Conservation (phyloP, 345 rosid species). For the Gossypioides kirkii region DNA sequence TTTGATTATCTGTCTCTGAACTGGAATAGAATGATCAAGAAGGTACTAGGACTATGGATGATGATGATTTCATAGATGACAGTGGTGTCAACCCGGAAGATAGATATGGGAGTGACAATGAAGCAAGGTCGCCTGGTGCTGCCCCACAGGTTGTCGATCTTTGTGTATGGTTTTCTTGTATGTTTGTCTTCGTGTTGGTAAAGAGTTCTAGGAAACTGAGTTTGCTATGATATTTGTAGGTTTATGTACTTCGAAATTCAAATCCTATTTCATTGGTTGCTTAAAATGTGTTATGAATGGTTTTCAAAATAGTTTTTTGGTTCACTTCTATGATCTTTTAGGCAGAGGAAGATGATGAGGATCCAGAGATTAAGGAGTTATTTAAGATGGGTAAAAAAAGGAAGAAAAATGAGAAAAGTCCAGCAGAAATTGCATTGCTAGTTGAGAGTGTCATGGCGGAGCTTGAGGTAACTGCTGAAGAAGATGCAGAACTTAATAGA, state of each 20-base stretch:
- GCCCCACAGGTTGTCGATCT: slow-evolving; percentile 66
- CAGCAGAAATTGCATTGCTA: slow-evolving; percentile 80
- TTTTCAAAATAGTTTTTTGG: not conserved
- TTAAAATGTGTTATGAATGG: not conserved
- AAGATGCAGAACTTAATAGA: slow-evolving; percentile 83
- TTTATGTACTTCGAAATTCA: not conserved
- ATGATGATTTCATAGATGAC: slow-evolving; percentile 91
- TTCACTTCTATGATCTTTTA: slow-evolving; percentile 13
- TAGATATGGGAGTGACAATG: slow-evolving; percentile 65
- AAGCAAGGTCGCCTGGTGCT: slow-evolving; percentile 52
- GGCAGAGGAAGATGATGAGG: slow-evolving; percentile 95
- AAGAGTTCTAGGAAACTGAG: not conserved
- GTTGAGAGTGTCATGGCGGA: slow-evolving; percentile 98
- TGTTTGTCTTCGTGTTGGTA: not conserved
- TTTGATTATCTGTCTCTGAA: not conserved
- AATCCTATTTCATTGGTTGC: not conserved
- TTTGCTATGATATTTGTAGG: not conserved
- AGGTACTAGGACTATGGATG: slow-evolving; percentile 76
- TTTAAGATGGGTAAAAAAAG: slow-evolving; percentile 84
- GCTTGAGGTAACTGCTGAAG: slow-evolving; percentile 91
- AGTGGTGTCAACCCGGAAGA: slow-evolving; percentile 81
- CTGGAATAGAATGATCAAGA: slow-evolving; percentile 77
- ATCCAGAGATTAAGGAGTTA: slow-evolving; percentile 76
- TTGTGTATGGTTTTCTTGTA: slow-evolving; percentile 15
- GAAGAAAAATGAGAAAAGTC: slow-evolving; percentile 82